These are phyloP conservation scores for Aquanectria penicillioides DNA, from an alignment of 2,329 filamentous ascomycete genomes.

Conservation along the genomic window DNA sequence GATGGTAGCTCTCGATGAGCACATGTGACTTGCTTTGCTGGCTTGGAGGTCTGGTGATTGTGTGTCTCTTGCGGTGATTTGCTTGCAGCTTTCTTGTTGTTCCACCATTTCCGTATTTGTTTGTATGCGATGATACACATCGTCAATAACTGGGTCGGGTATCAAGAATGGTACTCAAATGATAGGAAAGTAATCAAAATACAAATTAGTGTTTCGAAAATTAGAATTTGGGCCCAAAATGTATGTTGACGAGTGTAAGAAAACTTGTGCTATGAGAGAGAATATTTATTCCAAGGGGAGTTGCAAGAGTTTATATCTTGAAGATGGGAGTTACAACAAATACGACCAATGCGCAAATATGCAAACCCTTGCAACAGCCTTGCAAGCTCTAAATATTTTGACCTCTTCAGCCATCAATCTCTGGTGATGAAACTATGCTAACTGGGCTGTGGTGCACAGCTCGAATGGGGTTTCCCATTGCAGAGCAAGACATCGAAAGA, in stretches of 20 bases:
- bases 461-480: slow-evolving; percentile 37
- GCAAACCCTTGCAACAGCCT: background rate
- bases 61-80: background rate
- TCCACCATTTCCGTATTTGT: slow-evolving; percentile 12
- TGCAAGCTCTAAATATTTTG: background rate
- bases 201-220: too few relatives aligned
- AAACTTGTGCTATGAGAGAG: background rate
- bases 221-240: background rate
- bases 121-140: slow-evolving; percentile 14
- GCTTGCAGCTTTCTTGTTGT: background rate
- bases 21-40: slow-evolving; percentile 28
- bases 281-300: background rate
- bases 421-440: background rate
- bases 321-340: background rate
- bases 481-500: background rate
- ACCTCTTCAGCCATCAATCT: background rate
- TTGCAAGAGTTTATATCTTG: slow-evolving; percentile 2
- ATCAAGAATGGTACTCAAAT: background rate
- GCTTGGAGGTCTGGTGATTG: slow-evolving; percentile 9
- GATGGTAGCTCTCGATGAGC: slow-evolving; percentile 32
- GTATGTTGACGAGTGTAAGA: too few relatives aligned
- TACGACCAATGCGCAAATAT: background rate
- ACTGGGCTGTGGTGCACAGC: background rate
- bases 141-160: background rate
- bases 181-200: background rate